Conservation (phyloP, 345 rosid genomes). For the rapeseed (Brassica napus) region Da-Ae NC_063435.1:24310001-24310500, state of each 20-base stretch:
- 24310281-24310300: not conserved
- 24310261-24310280: not conserved
- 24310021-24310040: not conserved
- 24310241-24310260: not conserved
- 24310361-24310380: not conserved
- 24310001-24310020: not conserved
- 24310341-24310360: slow-evolving; percentile 6
- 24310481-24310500: slow-evolving; percentile 16
- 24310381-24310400: not conserved
- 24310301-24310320: slow-evolving; percentile 20
- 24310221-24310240: not conserved
- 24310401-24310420: slow-evolving; percentile 6
- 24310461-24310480: not conserved
- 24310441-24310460: not conserved
- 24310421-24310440: not conserved
- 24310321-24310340: slow-evolving; percentile 15
- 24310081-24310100: not conserved
- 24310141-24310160: not conserved
- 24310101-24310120: slow-evolving; percentile 22
- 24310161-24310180: slow-evolving; percentile 14
- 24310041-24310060: not conserved
- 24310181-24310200: slow-evolving; percentile 14
- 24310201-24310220: slow-evolving; percentile 17
- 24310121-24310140: not conserved
- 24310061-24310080: slow-evolving; percentile 29